These are phyloP conservation scores for Erysimum cheiri DNA, from an alignment of 441 rosid species.

Conservation along the genomic window DNA sequence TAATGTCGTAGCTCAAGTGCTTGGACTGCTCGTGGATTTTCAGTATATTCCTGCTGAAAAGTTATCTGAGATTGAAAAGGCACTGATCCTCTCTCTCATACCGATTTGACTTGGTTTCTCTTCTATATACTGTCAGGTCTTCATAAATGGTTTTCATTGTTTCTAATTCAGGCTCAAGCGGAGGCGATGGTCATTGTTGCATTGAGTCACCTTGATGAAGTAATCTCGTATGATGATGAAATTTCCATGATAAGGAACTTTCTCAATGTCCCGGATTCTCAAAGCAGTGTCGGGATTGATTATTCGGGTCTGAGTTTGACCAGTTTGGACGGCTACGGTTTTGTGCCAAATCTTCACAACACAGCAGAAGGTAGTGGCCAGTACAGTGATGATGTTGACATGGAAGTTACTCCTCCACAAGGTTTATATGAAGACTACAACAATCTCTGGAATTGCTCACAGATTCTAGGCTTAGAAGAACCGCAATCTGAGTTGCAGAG, in stretches of 20 bases:
- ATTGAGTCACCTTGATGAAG: slow-evolving; percentile 65
- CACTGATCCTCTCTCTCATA: slow-evolving; percentile 40
- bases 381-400: slow-evolving; percentile 55
- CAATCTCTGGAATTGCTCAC: slow-evolving; percentile 60
- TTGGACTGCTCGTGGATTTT: slow-evolving; percentile 71
- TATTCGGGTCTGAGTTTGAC: slow-evolving; percentile 58
- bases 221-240: slow-evolving; percentile 68
- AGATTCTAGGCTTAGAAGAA: slow-evolving; percentile 52
- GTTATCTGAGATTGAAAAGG: slow-evolving; percentile 88
- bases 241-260: slow-evolving; percentile 53
- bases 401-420: slow-evolving; percentile 61
- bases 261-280: slow-evolving; percentile 50
- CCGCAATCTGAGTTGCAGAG: slow-evolving; percentile 65
- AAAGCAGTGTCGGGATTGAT: slow-evolving; percentile 61
- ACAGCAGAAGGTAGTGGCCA: slow-evolving; percentile 58
- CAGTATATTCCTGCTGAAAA: slow-evolving; percentile 66
- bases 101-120: slow-evolving; percentile 3
- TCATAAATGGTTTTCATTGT: background rate
- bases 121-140: slow-evolving; percentile 19
- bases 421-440: slow-evolving; percentile 76
- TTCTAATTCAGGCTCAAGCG: slow-evolving; percentile 70
- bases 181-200: slow-evolving; percentile 68
- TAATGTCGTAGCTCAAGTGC: slow-evolving; percentile 85
- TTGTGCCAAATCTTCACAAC: slow-evolving; percentile 57
- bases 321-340: slow-evolving; percentile 62